Percentiles rank a stretch among this genome's conserved stretches.
These are phyloP conservation scores for Penicillium tannophilum DNA, from an alignment of 495 filamentous ascomycete genomes.

Conservation along the genomic window DNA sequence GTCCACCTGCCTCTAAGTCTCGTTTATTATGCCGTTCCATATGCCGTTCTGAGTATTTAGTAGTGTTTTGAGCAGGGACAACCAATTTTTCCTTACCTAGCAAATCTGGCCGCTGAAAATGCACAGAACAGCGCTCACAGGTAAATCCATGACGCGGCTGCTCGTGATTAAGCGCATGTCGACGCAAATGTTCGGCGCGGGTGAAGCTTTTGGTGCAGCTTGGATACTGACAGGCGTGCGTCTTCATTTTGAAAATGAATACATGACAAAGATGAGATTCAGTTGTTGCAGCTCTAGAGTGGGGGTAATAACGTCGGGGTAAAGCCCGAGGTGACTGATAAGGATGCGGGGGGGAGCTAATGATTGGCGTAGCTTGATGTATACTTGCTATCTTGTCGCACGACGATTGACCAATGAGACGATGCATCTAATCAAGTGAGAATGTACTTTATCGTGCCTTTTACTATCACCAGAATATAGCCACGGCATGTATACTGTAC, in stretches of 20 bases:
- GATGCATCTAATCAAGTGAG: background rate
- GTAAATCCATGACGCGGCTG: constrained; percentile 51
- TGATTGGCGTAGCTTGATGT: background rate
- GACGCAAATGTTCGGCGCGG: constrained; percentile 60
- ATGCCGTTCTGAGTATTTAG: constrained; percentile 52
- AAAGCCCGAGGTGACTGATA: constrained; percentile 20
- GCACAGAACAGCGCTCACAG: constrained; percentile 57
- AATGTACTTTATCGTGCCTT: too few relatives aligned
- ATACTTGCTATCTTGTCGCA: background rate
- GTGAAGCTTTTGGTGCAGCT: constrained; percentile 58
- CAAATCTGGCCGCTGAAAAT: constrained; percentile 58
- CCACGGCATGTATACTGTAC: too few relatives aligned
- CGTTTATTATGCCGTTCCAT: constrained; percentile 61
- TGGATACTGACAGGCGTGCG: constrained; percentile 46
- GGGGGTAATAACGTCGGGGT: constrained; percentile 16
- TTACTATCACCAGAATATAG: too few relatives aligned
- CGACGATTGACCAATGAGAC: background rate
- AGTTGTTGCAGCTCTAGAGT: background rate
- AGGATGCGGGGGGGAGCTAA: constrained; percentile 22
- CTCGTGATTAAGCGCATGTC: constrained; percentile 59
- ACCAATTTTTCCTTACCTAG: constrained; percentile 41
- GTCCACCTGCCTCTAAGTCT: constrained; percentile 61
- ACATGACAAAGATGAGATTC: background rate
- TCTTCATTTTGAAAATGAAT: constrained; percentile 27
- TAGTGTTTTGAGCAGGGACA: background rate